Conservation (phyloP, 2,329 filamentous ascomycete species). For the Whalleya microplaca region DNA sequence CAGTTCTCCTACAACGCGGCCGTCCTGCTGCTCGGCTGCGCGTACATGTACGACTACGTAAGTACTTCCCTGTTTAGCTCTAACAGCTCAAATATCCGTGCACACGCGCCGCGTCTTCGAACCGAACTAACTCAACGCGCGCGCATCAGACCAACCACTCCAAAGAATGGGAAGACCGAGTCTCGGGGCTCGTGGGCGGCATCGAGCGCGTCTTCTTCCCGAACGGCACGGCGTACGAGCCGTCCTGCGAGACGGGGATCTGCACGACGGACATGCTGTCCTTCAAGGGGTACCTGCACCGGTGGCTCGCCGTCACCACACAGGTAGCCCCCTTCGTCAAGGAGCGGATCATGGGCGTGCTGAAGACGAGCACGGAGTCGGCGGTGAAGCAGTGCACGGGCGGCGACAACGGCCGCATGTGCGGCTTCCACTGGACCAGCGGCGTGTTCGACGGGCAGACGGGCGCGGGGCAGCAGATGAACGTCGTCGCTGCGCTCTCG, state of each 20-base stretch:
- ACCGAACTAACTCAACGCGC: background rate
- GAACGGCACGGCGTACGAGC: constrained; percentile 54
- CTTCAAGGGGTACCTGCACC: constrained; percentile 62
- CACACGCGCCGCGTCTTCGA: background rate
- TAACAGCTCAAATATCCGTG: background rate
- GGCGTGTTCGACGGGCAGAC: constrained; percentile 49
- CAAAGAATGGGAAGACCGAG: constrained; percentile 49
- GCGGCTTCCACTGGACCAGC: constrained; percentile 54
- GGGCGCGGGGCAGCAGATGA: constrained; percentile 55
- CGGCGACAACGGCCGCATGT: constrained; percentile 44
- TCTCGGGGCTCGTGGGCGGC: constrained; percentile 50
- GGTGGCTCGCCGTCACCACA: constrained; percentile 49
- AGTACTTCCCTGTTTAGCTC: constrained; percentile 11
- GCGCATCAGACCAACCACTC: constrained; percentile 32
- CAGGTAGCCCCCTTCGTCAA: constrained; percentile 43
- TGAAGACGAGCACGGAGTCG: constrained; percentile 43
- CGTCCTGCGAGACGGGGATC: constrained; percentile 52
- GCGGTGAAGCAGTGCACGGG: constrained; percentile 43
- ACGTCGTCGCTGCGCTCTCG: constrained; percentile 50
- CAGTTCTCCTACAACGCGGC: constrained; percentile 58
- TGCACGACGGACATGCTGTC: constrained; percentile 60
- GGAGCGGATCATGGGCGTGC: constrained; percentile 40
- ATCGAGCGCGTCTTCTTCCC: constrained; percentile 54
- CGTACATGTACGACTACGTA: constrained; percentile 48
- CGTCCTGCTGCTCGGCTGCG: constrained; percentile 48